Percentiles rank a stretch among this genome's conserved stretches.
These are phyloP conservation scores for Myxozyma vanderwaltii DNA, from an alignment of 805 yeast species.

Conservation along the genomic window DNA sequence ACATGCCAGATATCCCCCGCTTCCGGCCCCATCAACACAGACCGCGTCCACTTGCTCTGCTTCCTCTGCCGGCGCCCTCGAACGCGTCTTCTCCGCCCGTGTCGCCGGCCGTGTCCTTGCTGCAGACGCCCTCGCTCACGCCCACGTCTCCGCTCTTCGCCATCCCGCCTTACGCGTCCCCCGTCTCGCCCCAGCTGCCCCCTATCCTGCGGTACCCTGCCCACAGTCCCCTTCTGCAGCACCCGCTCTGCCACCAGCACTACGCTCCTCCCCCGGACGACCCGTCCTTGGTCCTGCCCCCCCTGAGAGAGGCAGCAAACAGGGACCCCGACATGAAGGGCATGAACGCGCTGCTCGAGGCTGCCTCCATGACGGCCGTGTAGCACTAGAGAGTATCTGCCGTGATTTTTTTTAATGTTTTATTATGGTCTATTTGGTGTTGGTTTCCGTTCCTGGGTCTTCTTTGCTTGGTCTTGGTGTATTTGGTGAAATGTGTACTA, in stretches of 20 bases:
- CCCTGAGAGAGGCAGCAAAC: not conserved
- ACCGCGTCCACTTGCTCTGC: conserved; percentile 29
- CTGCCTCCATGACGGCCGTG: conserved; percentile 24
- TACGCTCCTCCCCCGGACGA: not conserved
- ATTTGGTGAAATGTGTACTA: not conserved
- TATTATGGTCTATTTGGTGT: not conserved
- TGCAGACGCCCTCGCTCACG: conserved; percentile 9
- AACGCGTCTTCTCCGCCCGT: conserved; percentile 6
- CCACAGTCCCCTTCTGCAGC: not conserved
- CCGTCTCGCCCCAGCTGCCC: not conserved
- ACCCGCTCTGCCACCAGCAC: not conserved
- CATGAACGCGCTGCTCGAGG: conserved; percentile 27
- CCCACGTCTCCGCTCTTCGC: conserved; percentile 11
- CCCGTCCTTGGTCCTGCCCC: conserved; percentile 5
- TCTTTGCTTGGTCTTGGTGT: not conserved
- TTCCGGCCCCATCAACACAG: conserved; percentile 32
- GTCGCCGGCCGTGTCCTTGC: conserved; percentile 3
- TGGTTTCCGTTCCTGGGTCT: not conserved
- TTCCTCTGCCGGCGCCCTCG: conserved; percentile 10
- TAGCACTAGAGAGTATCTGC: too few relatives aligned
- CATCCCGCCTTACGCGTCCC: conserved; percentile 3
- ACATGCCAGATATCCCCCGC: conserved; percentile 16
- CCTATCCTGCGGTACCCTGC: not conserved
- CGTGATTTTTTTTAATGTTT: too few relatives aligned
- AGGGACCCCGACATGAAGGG: conserved; percentile 9